A percentile compares a stretch with the other conserved stretches of the same genome.
phyloP scores from a whole-genome alignment of 169 alveolate species.

The Plasmodium knowlesi region DNA sequence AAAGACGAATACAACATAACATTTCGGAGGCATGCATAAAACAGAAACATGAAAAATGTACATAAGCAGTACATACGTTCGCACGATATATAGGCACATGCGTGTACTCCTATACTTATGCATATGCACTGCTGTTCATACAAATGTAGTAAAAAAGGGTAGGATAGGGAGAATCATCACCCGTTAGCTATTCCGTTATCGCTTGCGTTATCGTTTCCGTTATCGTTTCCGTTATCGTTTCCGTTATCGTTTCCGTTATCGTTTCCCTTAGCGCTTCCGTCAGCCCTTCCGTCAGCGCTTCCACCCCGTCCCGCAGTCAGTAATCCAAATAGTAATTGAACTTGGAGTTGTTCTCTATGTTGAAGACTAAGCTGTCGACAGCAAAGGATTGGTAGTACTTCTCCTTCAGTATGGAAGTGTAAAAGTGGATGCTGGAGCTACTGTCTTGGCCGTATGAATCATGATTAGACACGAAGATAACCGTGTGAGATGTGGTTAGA shows the following conservation, averaged over 20 bases:
- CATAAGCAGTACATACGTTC: neutral
- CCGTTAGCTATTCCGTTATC: neutral
- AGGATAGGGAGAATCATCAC: neutral
- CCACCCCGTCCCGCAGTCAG: neutral
- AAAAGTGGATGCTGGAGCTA: conserved; percentile 40
- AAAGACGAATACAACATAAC: neutral
- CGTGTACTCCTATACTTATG: neutral
- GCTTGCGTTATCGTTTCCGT: neutral
- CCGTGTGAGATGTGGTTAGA: conserved; percentile 29
- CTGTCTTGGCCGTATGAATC: conserved; percentile 64
- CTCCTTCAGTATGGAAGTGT: conserved; percentile 27
- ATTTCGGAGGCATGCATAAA: neutral
- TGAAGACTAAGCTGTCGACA: conserved; percentile 12
- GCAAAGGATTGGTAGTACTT: conserved; percentile 40
- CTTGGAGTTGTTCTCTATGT: conserved; percentile 23
- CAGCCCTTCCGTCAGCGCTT: neutral
- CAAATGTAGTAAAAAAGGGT: neutral
- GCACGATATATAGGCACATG: neutral
- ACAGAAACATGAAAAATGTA: neutral
- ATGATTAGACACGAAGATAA: conserved; percentile 21
- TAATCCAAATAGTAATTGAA: conserved; percentile 22
- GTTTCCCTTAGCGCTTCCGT: neutral
- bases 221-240: neutral
- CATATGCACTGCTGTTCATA: neutral
- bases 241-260: too few relatives aligned